phyloP scores from a whole-genome alignment of 2,329 filamentous ascomycete genomes.

The Beauveria rudraprayagi region DNA sequence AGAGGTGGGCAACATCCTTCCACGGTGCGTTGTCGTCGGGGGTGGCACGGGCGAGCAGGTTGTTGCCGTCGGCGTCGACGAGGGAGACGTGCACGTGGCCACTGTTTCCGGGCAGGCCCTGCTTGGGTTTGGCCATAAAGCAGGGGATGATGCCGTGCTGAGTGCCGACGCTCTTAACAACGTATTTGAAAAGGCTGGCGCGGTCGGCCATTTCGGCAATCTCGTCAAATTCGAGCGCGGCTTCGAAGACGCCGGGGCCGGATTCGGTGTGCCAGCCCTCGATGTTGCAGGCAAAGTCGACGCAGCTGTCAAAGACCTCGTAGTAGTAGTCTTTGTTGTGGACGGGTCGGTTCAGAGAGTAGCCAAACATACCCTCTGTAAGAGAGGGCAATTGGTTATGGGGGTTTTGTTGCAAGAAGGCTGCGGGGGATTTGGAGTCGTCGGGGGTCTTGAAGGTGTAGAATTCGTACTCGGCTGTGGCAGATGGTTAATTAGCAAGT shows the following conservation, averaged over 20 bases:
- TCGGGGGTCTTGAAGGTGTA: slow-evolving; percentile 74
- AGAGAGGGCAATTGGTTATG: slow-evolving; percentile 66
- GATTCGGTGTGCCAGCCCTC: slow-evolving; percentile 96
- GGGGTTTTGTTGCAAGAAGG: slow-evolving; percentile 66
- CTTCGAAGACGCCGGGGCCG: slow-evolving; percentile 90
- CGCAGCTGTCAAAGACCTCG: slow-evolving; percentile 72
- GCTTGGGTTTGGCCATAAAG: slow-evolving; percentile 96
- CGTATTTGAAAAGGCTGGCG: slow-evolving; percentile 88
- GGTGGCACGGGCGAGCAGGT: slow-evolving; percentile 69
- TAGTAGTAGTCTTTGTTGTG: slow-evolving; percentile 94
- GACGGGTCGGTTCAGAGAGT: slow-evolving; percentile 76
- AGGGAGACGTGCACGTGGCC: slow-evolving; percentile 94
- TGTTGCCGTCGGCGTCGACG: slow-evolving; percentile 70
- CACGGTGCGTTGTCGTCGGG: slow-evolving; percentile 65
- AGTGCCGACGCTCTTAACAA: slow-evolving; percentile 80
- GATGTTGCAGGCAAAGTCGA: slow-evolving; percentile 69
- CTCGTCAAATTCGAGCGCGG: slow-evolving; percentile 84
- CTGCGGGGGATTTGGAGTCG: slow-evolving; percentile 56
- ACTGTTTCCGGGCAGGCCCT: slow-evolving; percentile 87
- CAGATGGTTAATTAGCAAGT: neutral
- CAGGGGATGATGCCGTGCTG: slow-evolving; percentile 89
- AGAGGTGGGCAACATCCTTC: slow-evolving; percentile 69
- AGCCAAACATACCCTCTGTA: slow-evolving; percentile 94
- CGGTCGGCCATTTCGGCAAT: slow-evolving; percentile 86
- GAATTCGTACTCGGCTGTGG: slow-evolving; percentile 84